A percentile compares a stretch with the other conserved stretches of the same genome.
Evolutionary conservation across 495 filamentous ascomycete species (phyloP).

Genomic region (Delitschia confertaspora): DNA sequence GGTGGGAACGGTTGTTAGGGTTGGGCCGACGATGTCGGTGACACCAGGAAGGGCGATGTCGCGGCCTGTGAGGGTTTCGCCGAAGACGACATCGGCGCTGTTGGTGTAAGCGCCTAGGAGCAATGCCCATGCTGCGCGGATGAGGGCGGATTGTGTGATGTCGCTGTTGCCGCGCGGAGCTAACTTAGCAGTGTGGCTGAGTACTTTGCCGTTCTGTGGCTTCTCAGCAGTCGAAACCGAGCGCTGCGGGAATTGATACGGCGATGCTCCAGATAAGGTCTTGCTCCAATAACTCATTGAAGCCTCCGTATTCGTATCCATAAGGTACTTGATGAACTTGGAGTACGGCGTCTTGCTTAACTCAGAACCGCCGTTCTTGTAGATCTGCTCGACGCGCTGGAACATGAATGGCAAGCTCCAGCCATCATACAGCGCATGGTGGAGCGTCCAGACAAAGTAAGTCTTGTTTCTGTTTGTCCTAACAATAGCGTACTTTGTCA

Average conservation of each 20-base stretch:
- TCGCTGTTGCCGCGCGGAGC: conserved; percentile 2
- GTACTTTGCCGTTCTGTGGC: conserved; percentile 2
- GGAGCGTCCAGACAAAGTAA: conserved; percentile 31
- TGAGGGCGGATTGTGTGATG: conserved; percentile 42
- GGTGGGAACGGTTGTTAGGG: conserved; percentile 40
- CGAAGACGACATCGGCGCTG: conserved; percentile 46
- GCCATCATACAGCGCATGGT: conserved; percentile 35
- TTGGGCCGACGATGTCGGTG: conserved; percentile 45
- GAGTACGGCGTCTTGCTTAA: conserved; percentile 15
- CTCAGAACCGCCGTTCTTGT: conserved; percentile 18
- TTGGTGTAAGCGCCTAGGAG: conserved; percentile 40
- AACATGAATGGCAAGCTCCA: conserved; percentile 21
- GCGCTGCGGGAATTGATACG: conserved; percentile 18
- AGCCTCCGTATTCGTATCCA: conserved; percentile 3
- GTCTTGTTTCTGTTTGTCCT: conserved; percentile 3
- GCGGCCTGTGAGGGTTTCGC: conserved; percentile 47
- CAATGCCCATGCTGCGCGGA: conserved; percentile 49
- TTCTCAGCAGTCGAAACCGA: neutral
- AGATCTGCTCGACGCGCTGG: conserved; percentile 15
- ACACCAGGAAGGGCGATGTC: conserved; percentile 44
- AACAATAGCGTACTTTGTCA: conserved; percentile 19
- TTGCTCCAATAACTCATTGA: conserved; percentile 15
- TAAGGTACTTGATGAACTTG: conserved; percentile 25
- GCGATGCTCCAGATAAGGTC: conserved; percentile 7
- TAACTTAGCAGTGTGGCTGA: conserved; percentile 13